These are phyloP conservation scores for Lentinula sp. DNA, from an alignment of 768 basidiomycete genomes.

Conservation along the genomic window DNA sequence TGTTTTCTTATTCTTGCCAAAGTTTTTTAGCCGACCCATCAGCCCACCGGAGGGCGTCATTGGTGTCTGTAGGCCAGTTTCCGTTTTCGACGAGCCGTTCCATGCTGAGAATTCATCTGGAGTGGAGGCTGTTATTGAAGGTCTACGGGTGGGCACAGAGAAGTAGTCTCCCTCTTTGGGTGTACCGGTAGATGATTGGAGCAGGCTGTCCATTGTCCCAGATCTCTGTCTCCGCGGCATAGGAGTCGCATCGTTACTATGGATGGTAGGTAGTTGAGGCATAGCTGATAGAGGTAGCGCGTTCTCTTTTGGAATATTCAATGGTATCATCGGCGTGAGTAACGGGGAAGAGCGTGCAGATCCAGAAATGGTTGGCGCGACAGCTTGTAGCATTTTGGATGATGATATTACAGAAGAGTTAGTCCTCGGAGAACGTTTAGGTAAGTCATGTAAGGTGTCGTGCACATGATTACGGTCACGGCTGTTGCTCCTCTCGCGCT, in stretches of 20 bases:
- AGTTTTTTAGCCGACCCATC: constrained; percentile 75
- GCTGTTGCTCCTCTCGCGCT: constrained; percentile 22
- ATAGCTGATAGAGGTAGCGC: constrained; percentile 25
- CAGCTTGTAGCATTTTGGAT: constrained; percentile 59
- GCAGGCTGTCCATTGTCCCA: constrained; percentile 34
- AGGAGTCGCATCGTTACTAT: constrained; percentile 19
- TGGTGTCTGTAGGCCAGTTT: constrained; percentile 36
- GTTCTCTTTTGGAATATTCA: constrained; percentile 24
- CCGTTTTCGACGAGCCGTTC: constrained; percentile 19
- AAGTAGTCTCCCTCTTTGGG: constrained; percentile 47
- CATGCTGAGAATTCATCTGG: constrained; percentile 50
- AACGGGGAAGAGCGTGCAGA: constrained; percentile 47
- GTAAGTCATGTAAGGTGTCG: constrained; percentile 15
- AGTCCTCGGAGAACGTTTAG: constrained; percentile 13
- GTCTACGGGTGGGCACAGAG: constrained; percentile 35
- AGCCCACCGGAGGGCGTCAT: constrained; percentile 49
- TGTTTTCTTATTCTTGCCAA: constrained; percentile 49
- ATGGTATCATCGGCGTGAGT: constrained; percentile 53
- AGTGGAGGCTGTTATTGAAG: constrained; percentile 33
- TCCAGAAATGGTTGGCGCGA: constrained; percentile 42
- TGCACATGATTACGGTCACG: constrained; percentile 17
- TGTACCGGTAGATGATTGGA: constrained; percentile 11
- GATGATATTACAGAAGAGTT: constrained; percentile 52
- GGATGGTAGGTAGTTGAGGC: constrained; percentile 33
- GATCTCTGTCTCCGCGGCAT: constrained; percentile 33